Evolutionary conservation across 108 stramenopile species (phyloP).

Genomic region (Cyclotella choctawhatcheeana): DNA sequence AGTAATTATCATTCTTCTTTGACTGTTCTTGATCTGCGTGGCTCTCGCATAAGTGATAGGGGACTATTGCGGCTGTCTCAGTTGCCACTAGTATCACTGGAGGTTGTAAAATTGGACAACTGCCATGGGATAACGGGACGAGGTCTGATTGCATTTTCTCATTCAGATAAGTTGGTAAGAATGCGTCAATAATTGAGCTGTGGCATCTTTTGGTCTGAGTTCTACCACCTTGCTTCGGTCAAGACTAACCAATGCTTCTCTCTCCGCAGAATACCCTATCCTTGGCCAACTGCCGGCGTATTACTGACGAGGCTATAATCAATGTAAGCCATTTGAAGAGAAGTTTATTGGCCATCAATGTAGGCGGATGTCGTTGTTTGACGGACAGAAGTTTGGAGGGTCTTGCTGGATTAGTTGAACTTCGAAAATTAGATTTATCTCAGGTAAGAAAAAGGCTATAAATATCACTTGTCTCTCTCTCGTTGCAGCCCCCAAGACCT

Average conservation of each 20-base stretch:
- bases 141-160: conserved; percentile 66
- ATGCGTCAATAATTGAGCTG: no score
- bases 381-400: conserved; percentile 76
- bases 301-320: conserved; percentile 82
- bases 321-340: conserved; percentile 70
- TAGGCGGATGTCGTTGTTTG: conserved; percentile 86
- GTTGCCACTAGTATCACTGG: conserved; percentile 56
- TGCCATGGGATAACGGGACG: conserved; percentile 76
- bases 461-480: no score
- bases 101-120: conserved; percentile 73
- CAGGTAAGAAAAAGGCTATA: conserved; percentile 37
- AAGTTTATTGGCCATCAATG: conserved; percentile 56
- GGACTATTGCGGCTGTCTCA: conserved; percentile 70
- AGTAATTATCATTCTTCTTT: conserved; percentile 21
- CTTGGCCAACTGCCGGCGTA: conserved; percentile 76
- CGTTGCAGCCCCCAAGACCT: no score
- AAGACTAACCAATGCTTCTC: no score
- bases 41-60: conserved; percentile 75
- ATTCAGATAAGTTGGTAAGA: conserved; percentile 59
- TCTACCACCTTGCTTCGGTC: no score
- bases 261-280: conserved; percentile 81
- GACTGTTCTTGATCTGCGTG: conserved; percentile 75
- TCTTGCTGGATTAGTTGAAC: conserved; percentile 42
- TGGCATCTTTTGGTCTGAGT: no score
- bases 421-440: conserved; percentile 72